phyloP scores from a whole-genome alignment of 2,329 filamentous ascomycete genomes.

The Magnaporthiopsis incrustans region DNA sequence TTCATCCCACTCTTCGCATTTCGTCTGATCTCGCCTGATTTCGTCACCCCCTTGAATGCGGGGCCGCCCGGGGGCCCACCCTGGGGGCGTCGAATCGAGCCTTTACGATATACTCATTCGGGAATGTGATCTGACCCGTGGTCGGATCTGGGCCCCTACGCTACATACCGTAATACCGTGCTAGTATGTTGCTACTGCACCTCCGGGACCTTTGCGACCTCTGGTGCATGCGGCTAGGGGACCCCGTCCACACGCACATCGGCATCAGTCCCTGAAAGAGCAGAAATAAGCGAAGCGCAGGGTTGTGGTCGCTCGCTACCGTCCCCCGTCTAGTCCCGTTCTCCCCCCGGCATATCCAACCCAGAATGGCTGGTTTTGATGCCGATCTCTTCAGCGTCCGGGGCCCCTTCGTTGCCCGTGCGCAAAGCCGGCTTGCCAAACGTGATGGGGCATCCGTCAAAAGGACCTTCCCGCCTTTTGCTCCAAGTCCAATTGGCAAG shows the following conservation, averaged over 20 bases:
- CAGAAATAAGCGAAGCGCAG: not conserved
- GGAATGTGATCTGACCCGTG: not conserved
- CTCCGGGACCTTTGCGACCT: too few relatives aligned
- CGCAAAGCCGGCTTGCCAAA: too few relatives aligned
- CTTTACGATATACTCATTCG: not conserved
- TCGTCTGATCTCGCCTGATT: not conserved
- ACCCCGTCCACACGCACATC: not conserved
- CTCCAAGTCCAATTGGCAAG: too few relatives aligned
- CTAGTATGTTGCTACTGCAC: too few relatives aligned
- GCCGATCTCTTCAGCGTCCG: not conserved
- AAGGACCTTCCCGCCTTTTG: not conserved
- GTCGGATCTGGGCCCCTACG: not conserved
- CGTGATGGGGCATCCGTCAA: too few relatives aligned
- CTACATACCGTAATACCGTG: not conserved
- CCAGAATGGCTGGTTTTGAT: not conserved
- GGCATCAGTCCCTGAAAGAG: conserved; percentile 5
- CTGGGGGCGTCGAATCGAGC: not conserved
- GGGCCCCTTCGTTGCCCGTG: too few relatives aligned
- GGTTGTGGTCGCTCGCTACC: not conserved
- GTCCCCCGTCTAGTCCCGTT: too few relatives aligned
- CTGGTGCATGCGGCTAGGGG: not conserved
- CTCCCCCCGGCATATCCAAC: not conserved
- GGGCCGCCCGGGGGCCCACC: not conserved
- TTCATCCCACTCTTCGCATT: not conserved
- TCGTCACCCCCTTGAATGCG: not conserved